These are phyloP conservation scores for Salix viminalis DNA, from an alignment of 345 rosid species.

Conservation along the genomic window DNA sequence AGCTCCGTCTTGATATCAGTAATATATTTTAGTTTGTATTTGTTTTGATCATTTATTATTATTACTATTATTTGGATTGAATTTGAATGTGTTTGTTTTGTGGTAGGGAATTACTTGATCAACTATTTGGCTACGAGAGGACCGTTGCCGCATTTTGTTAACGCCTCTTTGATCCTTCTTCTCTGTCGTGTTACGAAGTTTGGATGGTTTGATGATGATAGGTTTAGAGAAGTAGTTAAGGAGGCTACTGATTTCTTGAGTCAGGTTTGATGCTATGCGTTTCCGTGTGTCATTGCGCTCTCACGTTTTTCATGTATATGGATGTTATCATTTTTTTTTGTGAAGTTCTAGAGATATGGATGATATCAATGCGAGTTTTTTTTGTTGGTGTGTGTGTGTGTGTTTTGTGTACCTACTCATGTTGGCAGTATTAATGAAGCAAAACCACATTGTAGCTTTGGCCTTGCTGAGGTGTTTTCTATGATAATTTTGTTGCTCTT, in stretches of 20 bases:
- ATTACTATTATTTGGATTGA: constrained; percentile 9
- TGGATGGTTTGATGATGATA: constrained; percentile 99
- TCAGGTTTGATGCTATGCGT: constrained; percentile 46
- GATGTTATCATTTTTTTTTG: neutral
- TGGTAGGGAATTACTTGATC: constrained; percentile 68
- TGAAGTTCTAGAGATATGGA: neutral
- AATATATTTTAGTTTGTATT: constrained; percentile 21
- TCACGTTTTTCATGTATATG: neutral
- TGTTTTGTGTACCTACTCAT: neutral
- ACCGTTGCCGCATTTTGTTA: constrained; percentile 83
- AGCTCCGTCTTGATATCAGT: constrained; percentile 93
- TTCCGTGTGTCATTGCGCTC: neutral
- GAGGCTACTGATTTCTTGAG: constrained; percentile 82
- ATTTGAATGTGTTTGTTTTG: neutral
- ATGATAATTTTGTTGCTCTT: neutral
- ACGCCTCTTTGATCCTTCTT: constrained; percentile 80
- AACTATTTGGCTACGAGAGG: constrained; percentile 92
- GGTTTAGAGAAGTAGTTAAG: constrained; percentile 75
- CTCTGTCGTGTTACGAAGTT: constrained; percentile 90
- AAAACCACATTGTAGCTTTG: neutral
- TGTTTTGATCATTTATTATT: neutral
- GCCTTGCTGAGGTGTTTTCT: neutral
- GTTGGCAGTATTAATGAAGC: neutral
- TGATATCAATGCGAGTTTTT: neutral
- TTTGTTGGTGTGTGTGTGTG: neutral